Evolutionary conservation across 768 basidiomycete species (phyloP), one percentile per base, ranked within the genome.

Genomic region (Lentinula boryana): DNA sequence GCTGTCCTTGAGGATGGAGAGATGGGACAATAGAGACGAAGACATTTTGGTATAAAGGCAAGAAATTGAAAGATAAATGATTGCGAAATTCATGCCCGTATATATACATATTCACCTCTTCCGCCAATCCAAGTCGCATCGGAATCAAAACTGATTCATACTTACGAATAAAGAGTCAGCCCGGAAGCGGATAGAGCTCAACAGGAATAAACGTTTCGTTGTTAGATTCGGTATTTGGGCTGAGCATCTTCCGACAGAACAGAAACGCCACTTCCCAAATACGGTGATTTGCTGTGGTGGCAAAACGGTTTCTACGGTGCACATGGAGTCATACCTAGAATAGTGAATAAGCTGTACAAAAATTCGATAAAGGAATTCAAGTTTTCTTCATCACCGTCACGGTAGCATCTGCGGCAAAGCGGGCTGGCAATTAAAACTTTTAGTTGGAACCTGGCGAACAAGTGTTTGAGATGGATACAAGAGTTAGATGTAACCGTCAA

Each of bases 1-100:
- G 63, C 80, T 82, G 50, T 79, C 72, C 61, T 87, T 78, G 63
- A 90, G 80, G 64, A 87, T 75, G 36, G 85, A 81, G 27, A 91
- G 81, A 70, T 90, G 89, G 36, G 85, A 27, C n/a, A 31, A 16
- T 7, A 58, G 31, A 4, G 55, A n/a, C 5, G 21, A 12, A 10
- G 44, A 5, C 56, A 57, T 57, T 43, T 18, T 1, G 10, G 10
- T 38, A 31, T 15, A 43, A 1, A 40, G 54, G 40, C n/a, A 21
- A 48, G 7, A 48, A 58, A 31, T 15, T 48, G 31, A 35, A 15
- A 31, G 36, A 33, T 27, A 9, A 57, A 9, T 10, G 23, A 48
- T 48, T 48, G 43, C 12, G 48, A 50, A 40, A 36, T 58, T 32
- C 38, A 12, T 32, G 38, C 55, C 55, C 8, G 55, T 56, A 43